These are phyloP conservation scores for Boletus subparvulus DNA, from an alignment of 768 basidiomycete genomes.

Conservation along the genomic window DNA sequence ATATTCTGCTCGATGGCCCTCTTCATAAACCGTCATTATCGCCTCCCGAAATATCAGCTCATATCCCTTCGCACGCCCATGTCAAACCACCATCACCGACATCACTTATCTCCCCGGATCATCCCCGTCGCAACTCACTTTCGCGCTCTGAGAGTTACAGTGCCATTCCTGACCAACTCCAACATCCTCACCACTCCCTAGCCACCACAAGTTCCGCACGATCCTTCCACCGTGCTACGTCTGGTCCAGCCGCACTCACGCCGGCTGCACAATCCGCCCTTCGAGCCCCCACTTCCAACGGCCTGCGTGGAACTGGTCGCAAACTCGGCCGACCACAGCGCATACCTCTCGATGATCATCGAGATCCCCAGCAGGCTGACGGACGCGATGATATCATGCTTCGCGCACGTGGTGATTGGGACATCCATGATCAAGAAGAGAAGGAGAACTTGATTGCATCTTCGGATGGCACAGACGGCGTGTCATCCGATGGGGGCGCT, in stretches of 20 bases:
- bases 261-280: conserved; percentile 29
- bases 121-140: conserved; percentile 48
- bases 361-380: conserved; percentile 30
- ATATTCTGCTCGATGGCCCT: conserved; percentile 29
- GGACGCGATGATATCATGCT: conserved; percentile 36
- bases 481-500: conserved; percentile 25
- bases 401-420: conserved; percentile 32
- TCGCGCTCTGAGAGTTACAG: conserved; percentile 65
- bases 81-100: conserved; percentile 35
- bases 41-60: conserved; percentile 21
- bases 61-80: conserved; percentile 18
- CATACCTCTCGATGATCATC: conserved; percentile 37
- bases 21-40: conserved; percentile 27
- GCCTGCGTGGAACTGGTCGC: conserved; percentile 36
- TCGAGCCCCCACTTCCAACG: conserved; percentile 32
- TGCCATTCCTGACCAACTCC: conserved; percentile 31
- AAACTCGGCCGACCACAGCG: conserved; percentile 37
- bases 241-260: conserved; percentile 49
- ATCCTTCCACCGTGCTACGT: conserved; percentile 66
- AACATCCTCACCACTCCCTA: conserved; percentile 28
- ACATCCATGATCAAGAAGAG: conserved; percentile 34
- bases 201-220: conserved; percentile 35
- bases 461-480: conserved; percentile 24
- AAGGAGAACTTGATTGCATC: conserved; percentile 40
- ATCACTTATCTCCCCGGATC: conserved; percentile 39